Percentiles rank a stretch among this genome's conserved stretches.
Evolutionary conservation across 345 rosid species (phyloP).

Genomic region (Linum lewisii): DNA sequence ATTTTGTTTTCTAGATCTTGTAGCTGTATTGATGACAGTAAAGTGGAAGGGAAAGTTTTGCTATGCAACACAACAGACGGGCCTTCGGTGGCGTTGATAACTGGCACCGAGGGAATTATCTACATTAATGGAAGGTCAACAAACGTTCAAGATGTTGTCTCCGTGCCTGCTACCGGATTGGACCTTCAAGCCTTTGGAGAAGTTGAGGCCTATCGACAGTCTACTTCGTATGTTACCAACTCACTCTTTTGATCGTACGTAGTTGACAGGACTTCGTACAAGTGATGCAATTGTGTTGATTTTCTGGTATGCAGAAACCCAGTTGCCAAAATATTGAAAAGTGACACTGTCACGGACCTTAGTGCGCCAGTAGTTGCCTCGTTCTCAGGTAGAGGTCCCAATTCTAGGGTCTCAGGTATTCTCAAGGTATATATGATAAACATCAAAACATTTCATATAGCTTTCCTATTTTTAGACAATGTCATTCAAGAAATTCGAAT

Average conservation of each 20-base stretch:
- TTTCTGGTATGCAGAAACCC: slow-evolving; percentile 8
- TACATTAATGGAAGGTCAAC: not conserved
- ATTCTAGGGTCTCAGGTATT: not conserved
- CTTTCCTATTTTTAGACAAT: too few relatives aligned
- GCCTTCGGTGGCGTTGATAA: not conserved
- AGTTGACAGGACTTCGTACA: too few relatives aligned
- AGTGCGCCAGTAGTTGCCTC: slow-evolving; percentile 6
- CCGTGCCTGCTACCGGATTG: slow-evolving; percentile 24
- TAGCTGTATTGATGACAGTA: slow-evolving; percentile 18
- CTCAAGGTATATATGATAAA: slow-evolving; percentile 9
- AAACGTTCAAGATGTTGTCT: slow-evolving; percentile 2
- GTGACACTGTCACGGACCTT: slow-evolving; percentile 8
- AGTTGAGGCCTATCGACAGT: slow-evolving; percentile 21
- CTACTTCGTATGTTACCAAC: slow-evolving; percentile 22
- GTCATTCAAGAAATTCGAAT: too few relatives aligned
- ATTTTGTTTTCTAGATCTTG: not conserved
- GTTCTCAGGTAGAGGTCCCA: slow-evolving; percentile 17
- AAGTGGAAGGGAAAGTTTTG: slow-evolving; percentile 32
- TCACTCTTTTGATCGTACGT: not conserved
- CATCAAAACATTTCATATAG: too few relatives aligned
- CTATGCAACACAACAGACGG: slow-evolving; percentile 5
- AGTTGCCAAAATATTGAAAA: slow-evolving; percentile 15
- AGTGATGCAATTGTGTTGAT: not conserved
- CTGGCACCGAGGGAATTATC: slow-evolving; percentile 31
- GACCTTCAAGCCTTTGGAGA: not conserved